These are phyloP conservation scores for Podaxis sp. DNA, from an alignment of 768 basidiomycete genomes.

Conservation along the genomic window DNA sequence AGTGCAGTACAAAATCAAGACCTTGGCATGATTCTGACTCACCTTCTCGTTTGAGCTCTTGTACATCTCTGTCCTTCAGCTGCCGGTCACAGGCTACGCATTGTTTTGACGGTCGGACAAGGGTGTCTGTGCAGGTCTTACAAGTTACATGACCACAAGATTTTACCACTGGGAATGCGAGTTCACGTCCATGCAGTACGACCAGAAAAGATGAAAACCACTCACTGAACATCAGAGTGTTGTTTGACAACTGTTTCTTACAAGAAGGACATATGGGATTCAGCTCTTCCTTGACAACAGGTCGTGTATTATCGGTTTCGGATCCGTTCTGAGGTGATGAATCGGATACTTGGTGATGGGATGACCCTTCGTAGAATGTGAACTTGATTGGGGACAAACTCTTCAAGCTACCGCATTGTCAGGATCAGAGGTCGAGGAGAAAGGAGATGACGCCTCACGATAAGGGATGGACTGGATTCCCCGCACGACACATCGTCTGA, in stretches of 20 bases:
- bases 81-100: conserved; percentile 83
- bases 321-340: conserved; percentile 33
- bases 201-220: conserved; percentile 10
- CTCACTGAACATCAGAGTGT: conserved; percentile 63
- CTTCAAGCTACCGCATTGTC: conserved; percentile 59
- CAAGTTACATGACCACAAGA: conserved; percentile 91
- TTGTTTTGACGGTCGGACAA: conserved; percentile 72
- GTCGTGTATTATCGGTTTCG: not conserved
- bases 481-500: conserved; percentile 85
- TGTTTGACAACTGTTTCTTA: conserved; percentile 82
- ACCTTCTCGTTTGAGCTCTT: conserved; percentile 90
- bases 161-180: conserved; percentile 55
- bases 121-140: conserved; percentile 84
- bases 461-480: conserved; percentile 71
- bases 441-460: conserved; percentile 42
- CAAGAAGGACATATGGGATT: conserved; percentile 85
- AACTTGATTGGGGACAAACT: conserved; percentile 80
- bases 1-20: not conserved
- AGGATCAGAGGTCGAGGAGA: conserved; percentile 4
- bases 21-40: conserved; percentile 14
- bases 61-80: conserved; percentile 65
- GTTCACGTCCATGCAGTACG: not conserved
- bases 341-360: conserved; percentile 33
- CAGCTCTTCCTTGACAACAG: conserved; percentile 44
- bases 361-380: conserved; percentile 40